Base-by-base conservation (phyloP, 1,139 yeast species). In the Suhomyces maxii region DNA sequence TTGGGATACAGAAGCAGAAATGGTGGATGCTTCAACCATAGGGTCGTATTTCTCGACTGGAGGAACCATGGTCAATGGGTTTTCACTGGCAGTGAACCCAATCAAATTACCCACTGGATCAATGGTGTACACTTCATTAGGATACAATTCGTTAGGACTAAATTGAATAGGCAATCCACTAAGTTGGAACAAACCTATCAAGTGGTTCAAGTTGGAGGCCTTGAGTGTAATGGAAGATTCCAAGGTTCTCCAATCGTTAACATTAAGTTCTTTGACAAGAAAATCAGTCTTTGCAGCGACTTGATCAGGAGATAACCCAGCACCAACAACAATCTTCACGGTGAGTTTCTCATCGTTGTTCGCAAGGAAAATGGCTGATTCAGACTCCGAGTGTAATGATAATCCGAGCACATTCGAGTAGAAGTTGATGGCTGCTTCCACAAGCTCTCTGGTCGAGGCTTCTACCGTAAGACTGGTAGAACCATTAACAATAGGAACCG, bases 71-170 rank as follows among this genome's bases (percentile, higher is more conserved):
- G 84, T 72, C 54, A 84, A 71, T 7, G 90, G 82, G 54, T 85
- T 85, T 34, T 65, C 64, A 36, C 79, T 66, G 9, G 83, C 73
- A 25, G 87, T 80, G 63, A 86, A 85, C 12, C 93, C 95, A 41
- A 86, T 65, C 35, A 84, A 63, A 50, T 77, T 74, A 23, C 90
- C 90, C 53, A 83, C 66, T 2, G 91, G 90, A 59, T 86, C 91
- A 34, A 83, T 58, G 13, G 81, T 77, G 63, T 83, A 86, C 14
- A 83, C 73, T 60, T 86, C 90, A 59, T 79, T 76, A 5, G 93
- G 91, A 48, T 75, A 79, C 52, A 83, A 67, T 44, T 81, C 84
- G 51, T 82, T 82, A n/a, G 93, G 93, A 46, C 67, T 63, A 31
- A 73, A 60, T 52, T 75, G 79, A 12, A 68, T 50, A 1, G 68